Evolutionary conservation across 768 basidiomycete species (phyloP).

Genomic region (Hebeloma cylindrosporum): DNA sequence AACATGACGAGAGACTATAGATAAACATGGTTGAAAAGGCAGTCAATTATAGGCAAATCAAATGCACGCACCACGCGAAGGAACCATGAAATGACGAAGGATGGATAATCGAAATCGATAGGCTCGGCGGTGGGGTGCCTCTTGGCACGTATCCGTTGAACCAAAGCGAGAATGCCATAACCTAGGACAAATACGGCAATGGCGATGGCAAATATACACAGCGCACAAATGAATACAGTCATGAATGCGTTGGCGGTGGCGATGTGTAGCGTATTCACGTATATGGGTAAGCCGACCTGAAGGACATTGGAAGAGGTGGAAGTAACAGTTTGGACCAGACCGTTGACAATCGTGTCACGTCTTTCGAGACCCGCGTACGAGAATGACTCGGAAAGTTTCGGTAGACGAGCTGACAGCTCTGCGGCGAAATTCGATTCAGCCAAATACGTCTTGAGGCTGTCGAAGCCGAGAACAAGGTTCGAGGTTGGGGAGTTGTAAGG

Average conservation of each 20-base stretch:
- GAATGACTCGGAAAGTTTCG: neutral
- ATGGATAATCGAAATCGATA: slow-evolving; percentile 35
- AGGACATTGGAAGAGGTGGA: slow-evolving; percentile 62
- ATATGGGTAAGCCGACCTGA: slow-evolving; percentile 80
- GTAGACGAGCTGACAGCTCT: slow-evolving; percentile 1
- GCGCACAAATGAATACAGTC: slow-evolving; percentile 75
- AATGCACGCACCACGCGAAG: slow-evolving; percentile 59
- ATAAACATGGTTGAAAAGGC: slow-evolving; percentile 1
- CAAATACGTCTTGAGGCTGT: neutral
- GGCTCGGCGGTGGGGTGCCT: slow-evolving; percentile 17
- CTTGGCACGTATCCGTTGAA: slow-evolving; percentile 25
- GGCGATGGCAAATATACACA: slow-evolving; percentile 67
- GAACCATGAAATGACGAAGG: slow-evolving; percentile 58
- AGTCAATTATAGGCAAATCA: slow-evolving; percentile 1
- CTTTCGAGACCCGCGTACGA: neutral
- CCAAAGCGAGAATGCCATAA: slow-evolving; percentile 42
- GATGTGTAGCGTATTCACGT: slow-evolving; percentile 73
- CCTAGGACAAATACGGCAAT: slow-evolving; percentile 50
- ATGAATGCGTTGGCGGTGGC: slow-evolving; percentile 88
- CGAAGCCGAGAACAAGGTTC: slow-evolving; percentile 7
- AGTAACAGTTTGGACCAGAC: slow-evolving; percentile 67
- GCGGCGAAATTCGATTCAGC: neutral
- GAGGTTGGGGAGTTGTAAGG: slow-evolving; percentile 60
- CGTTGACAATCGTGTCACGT: slow-evolving; percentile 25
- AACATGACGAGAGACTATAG: slow-evolving; percentile 61